Evolutionary conservation across 2,329 filamentous ascomycete species (phyloP), one percentile per base, ranked within the genome.

Genomic region (Phialophora macrospora): DNA sequence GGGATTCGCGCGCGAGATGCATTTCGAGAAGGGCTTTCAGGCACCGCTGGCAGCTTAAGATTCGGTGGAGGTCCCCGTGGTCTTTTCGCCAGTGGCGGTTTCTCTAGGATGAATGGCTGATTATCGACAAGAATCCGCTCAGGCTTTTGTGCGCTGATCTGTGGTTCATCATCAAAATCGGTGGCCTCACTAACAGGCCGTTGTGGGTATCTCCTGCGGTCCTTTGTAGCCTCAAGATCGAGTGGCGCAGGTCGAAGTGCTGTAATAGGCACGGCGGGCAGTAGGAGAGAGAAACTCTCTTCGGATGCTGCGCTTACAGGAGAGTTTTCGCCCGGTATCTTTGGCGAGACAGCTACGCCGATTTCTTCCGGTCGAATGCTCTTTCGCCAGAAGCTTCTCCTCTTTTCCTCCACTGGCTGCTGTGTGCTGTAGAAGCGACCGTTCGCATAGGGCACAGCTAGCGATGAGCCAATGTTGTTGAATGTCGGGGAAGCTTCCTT

Each of bases 241-340:
- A 80, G 70, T 22, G 77, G 79, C 28, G 77, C 74, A 28, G 80
- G 79, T 64, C 75, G 77, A 20, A 79, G 65, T 20, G 72, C 72
- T 65, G 74, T 73, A 51, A 68, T 63, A n/a, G 74, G 73, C 30
- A 74, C 73, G 51, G 77, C 74, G 2, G 78, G 77, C 6, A 79
- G 69, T 14, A 80, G 70, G 51, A 75, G 75, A 22, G 78, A 77
- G n/a, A 76, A 66, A 20, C 77, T 79, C 30, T 75, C 73, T 44
- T 77, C 74, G 6, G 79, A 77, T 1, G 73, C 71, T 24, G 74
- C 70, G 46, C 74, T 78, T 51, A 67, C 66, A 17, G 75, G 73
- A 17, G 77, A 77, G 12, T 63, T 67, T 34, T 72, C 73, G 49
- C 74, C 73, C 2, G 58, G 52, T 34, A 30, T 74, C 72, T 28